Base-by-base conservation (phyloP, 805 yeast species). In the Metschnikowia henanensis region DNA sequence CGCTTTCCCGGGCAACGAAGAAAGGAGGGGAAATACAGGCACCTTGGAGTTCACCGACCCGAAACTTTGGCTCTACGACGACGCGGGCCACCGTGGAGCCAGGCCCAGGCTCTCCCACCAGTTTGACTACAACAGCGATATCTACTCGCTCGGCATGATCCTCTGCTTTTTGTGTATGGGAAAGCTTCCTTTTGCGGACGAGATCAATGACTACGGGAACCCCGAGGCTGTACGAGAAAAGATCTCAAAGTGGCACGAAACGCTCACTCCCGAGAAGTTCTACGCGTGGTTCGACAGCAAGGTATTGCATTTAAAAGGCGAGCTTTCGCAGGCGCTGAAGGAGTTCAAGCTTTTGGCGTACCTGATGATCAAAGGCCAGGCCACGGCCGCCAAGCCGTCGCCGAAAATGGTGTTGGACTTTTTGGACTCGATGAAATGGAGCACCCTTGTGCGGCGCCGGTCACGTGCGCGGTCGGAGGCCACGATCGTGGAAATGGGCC, bases 1-100 rank as follows among this genome's bases (percentile, higher is more conserved):
- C 5, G 16, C 20, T 23, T 8, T 25, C n/a, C 15, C 10, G 15
- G 17, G 17, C 10, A 37, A 41, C 9, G 68, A 90, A 37, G 72
- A 73, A 8, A 82, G 91, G 1, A 82, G 90, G 5, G 97, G 97
- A 0, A 78, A 82, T 33, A 90, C 97, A 0, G 97, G 97, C 0
- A 90, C 97, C 0, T 57, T 89, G 6, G 97, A 89, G 56, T 90
- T 81, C 55, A 82, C 89, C 17, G 96, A 96, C 0, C 97, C 97
- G 0, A 96, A 89, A 53, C 70, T 87, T 9, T 73, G 88, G 53
- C 58, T 70, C 2, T 57, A 49, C 32, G 51, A 62, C 6, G 47
- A 49, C 23, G 29, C 28, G 43, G 42, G 30, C 58, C 55, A 26
- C 19, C 47, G 34, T 5, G 48, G 59, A 1, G 76, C 66, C 5